A percentile compares a stretch with the other conserved stretches of the same genome.
phyloP scores from a whole-genome alignment of 345 rosid genomes.

The Brassica carinata region DNA sequence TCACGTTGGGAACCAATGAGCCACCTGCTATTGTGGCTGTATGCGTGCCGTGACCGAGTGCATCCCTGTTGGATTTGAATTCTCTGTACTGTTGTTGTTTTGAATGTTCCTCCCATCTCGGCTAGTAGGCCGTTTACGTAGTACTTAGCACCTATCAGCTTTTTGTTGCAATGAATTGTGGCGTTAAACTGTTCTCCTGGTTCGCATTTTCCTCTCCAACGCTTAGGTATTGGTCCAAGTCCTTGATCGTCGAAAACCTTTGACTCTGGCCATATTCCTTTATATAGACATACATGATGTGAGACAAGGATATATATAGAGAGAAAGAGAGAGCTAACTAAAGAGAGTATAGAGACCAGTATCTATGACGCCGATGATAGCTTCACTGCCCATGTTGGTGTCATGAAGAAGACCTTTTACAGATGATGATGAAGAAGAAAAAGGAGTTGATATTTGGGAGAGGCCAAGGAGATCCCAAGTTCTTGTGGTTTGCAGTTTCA shows the following conservation, averaged over 20 bases:
- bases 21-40: conserved; percentile 57
- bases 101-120: conserved; percentile 34
- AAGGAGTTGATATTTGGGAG: conserved; percentile 32
- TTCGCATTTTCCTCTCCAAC: conserved; percentile 55
- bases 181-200: conserved; percentile 43
- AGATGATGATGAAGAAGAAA: neutral
- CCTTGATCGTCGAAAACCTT: conserved; percentile 44
- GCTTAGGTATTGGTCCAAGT: conserved; percentile 50
- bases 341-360: conserved; percentile 26
- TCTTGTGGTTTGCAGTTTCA: conserved; percentile 50
- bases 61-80: conserved; percentile 52
- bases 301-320: neutral
- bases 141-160: conserved; percentile 60
- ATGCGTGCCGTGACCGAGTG: conserved; percentile 57
- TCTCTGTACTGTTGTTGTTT: conserved; percentile 28
- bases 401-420: conserved; percentile 29
- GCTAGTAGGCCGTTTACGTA: conserved; percentile 47
- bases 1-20: conserved; percentile 45
- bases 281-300: neutral
- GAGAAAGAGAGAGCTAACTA: neutral
- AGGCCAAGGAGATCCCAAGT: conserved; percentile 52
- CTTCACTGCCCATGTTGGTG: conserved; percentile 39
- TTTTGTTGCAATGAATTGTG: conserved; percentile 47
- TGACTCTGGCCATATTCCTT: conserved; percentile 47
- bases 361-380: conserved; percentile 39